Conservation (phyloP, 371 early-diverging fungal species). For the Mortierella sp. region DNA sequence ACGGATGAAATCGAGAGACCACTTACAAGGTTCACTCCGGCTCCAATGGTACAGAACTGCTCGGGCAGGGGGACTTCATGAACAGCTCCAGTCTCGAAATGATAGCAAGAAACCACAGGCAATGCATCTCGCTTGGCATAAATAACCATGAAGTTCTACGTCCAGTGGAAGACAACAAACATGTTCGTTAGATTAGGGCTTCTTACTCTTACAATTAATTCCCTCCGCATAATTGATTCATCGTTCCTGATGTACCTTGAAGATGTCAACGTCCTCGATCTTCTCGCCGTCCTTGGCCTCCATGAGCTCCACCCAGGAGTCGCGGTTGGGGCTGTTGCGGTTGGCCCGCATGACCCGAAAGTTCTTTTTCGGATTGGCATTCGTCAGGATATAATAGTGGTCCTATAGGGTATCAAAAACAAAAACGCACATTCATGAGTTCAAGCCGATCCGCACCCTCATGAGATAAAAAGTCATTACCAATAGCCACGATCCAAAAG, state of each 20-base stretch:
- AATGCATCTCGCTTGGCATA: slow-evolving; percentile 74
- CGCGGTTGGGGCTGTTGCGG: slow-evolving; percentile 55
- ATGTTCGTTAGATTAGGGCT: not conserved
- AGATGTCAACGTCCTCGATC: slow-evolving; percentile 89
- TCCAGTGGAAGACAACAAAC: not conserved
- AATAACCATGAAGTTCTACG: slow-evolving; percentile 70
- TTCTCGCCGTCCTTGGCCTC: slow-evolving; percentile 71
- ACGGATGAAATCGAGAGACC: not conserved
- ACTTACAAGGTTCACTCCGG: slow-evolving; percentile 74
- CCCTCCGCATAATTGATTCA: not conserved
- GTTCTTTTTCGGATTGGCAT: slow-evolving; percentile 70
- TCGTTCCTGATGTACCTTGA: slow-evolving; percentile 60
- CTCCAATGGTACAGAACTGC: slow-evolving; percentile 70
- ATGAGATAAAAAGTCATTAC: no score
- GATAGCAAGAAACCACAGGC: slow-evolving; percentile 70
- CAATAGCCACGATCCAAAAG: not conserved
- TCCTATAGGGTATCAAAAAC: slow-evolving; percentile 47
- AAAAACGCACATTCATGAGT: not conserved
- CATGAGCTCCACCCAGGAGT: slow-evolving; percentile 75
- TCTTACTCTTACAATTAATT: not conserved
- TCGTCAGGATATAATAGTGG: slow-evolving; percentile 81
- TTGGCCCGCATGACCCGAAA: slow-evolving; percentile 74
- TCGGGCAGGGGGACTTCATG: slow-evolving; percentile 72
- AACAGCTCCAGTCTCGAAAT: slow-evolving; percentile 58
- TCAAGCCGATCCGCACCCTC: not conserved